Conservation (phyloP, 495 filamentous ascomycete genomes). For the Hyaloscypha variabilis region DNA sequence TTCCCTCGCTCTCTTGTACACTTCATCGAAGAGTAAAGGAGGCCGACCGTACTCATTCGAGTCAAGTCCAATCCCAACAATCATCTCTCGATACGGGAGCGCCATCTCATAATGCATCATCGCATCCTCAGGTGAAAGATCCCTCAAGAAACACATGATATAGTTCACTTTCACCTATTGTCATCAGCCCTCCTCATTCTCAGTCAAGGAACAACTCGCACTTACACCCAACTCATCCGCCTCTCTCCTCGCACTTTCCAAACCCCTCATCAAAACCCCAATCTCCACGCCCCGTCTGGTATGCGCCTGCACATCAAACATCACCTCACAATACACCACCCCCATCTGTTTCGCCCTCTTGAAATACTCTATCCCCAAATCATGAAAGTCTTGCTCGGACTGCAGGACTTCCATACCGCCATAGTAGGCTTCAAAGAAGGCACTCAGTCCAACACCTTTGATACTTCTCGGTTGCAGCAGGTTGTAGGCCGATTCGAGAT, state of each 20-base stretch:
- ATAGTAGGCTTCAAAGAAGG: conserved; percentile 75
- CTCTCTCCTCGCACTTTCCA: conserved; percentile 55
- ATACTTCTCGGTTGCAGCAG: not conserved
- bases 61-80: conserved; percentile 68
- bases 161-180: conserved; percentile 38
- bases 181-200: conserved; percentile 3
- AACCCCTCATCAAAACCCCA: conserved; percentile 58
- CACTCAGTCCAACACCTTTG: not conserved
- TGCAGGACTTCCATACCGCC: conserved; percentile 67
- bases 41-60: conserved; percentile 66
- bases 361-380: conserved; percentile 73
- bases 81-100: conserved; percentile 43
- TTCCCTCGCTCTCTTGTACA: conserved; percentile 55
- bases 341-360: conserved; percentile 59
- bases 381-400: conserved; percentile 64
- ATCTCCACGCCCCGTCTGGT: conserved; percentile 62
- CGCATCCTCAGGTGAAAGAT: conserved; percentile 61
- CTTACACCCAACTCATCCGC: conserved; percentile 66
- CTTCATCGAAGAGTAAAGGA: conserved; percentile 59
- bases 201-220: not conserved
- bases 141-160: conserved; percentile 70
- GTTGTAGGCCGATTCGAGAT: conserved; percentile 13
- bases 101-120: conserved; percentile 49
- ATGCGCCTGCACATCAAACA: conserved; percentile 80
- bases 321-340: conserved; percentile 73